Evolutionary conservation across 306 rosid genomes (phyloP), one percentile per base, ranked within the genome.

Genomic region (Oemleria cerasiformis): DNA sequence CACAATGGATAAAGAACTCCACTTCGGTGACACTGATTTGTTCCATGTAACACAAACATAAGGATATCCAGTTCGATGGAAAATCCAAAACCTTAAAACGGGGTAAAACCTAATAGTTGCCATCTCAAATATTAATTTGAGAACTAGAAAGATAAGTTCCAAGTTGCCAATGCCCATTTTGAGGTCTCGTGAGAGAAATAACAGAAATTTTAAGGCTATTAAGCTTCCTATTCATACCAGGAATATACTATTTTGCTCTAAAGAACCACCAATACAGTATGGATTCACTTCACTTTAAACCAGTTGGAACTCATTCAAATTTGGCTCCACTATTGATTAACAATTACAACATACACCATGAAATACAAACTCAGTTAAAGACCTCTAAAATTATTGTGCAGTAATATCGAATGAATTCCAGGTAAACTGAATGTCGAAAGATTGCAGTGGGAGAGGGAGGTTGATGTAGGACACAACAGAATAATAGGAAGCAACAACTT

Each of bases 371-470:
- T 23, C 69, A 65, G 40, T 6, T 6, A 43, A 65, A 45, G 20
- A 21, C 41, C 13, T 17, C 20, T n/a, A 65, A 21, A 42, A 11
- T 8, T 21, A 9, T 20, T 64, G n/a, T 20, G 20, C 11, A 3
- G n/a, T 7, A 43, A 43, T 23, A 56, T 56, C 20, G 11, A 63
- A 63, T 21, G 19, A 64, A 42, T 20, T 19, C 14, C 38, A 20
- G 9, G 57, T 54, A 63, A 74, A 55, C 47, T 20, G 23, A 17
- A 75, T 16, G 21, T 9, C 5, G 25, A 42, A 67, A 80, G 56
- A 71, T 39, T 15, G 47, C 9, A 4, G 62, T 21, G 51, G 64
- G 40, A 67, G 25, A 36, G 15, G 5, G 21, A 25, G 36, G 40
- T 14, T n/a, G n/a, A n/a, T n/a, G n/a, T n/a, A n/a, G n/a, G n/a